These are phyloP conservation scores for Asterophora lycoperdoides DNA, from an alignment of 768 basidiomycete genomes.

Conservation along the genomic window DNA sequence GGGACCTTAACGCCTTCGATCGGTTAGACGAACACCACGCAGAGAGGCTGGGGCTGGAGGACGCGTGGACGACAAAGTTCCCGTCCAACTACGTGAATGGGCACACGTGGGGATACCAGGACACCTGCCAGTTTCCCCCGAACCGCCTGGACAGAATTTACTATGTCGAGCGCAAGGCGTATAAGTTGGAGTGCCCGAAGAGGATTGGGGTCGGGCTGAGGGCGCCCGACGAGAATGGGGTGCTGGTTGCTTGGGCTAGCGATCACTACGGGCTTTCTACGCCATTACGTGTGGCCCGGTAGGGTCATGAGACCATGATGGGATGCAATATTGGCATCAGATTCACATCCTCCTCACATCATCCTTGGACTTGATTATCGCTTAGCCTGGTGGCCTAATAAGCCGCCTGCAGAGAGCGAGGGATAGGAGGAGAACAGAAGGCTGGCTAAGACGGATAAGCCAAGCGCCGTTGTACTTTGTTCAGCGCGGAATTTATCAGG, in stretches of 20 bases:
- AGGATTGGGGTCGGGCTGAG: constrained; percentile 55
- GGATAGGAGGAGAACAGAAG: too few species aligned
- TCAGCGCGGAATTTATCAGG: too few species aligned
- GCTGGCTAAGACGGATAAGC: too few species aligned
- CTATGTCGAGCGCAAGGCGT: constrained; percentile 45
- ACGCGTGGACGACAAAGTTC: constrained; percentile 48
- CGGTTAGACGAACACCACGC: constrained; percentile 40
- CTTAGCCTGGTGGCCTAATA: background rate
- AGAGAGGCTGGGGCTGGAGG: constrained; percentile 43
- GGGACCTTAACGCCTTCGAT: constrained; percentile 70
- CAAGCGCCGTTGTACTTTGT: too few species aligned
- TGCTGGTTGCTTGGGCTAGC: constrained; percentile 45
- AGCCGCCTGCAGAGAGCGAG: too few species aligned
- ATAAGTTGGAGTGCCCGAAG: constrained; percentile 49
- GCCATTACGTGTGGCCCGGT: constrained; percentile 29
- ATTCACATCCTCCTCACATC: constrained; percentile 10
- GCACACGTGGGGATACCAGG: constrained; percentile 71
- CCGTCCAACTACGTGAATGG: constrained; percentile 40
- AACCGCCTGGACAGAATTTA: constrained; percentile 65
- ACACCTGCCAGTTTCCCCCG: constrained; percentile 40
- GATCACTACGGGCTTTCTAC: constrained; percentile 64
- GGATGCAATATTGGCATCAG: background rate
- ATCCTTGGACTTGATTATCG: background rate
- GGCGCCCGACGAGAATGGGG: constrained; percentile 30
- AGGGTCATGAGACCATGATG: constrained; percentile 6